These are phyloP conservation scores for Plasmodium ovale DNA, from an alignment of 169 alveolate genomes.

Conservation along the genomic window DNA sequence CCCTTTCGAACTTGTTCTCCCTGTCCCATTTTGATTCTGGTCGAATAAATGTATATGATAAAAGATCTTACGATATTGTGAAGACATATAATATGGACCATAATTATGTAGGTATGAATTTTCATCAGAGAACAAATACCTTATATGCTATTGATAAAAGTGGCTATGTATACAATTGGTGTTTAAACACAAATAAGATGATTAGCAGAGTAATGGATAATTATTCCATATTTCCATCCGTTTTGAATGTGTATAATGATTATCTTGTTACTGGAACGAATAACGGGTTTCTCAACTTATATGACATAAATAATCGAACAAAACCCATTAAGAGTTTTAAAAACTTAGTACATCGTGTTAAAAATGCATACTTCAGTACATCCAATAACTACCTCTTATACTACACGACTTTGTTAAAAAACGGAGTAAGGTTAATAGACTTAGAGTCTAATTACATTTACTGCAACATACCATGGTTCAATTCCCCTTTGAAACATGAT, in stretches of 20 bases:
- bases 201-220: conserved; percentile 43
- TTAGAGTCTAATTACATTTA: conserved; percentile 52
- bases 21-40: conserved; percentile 26
- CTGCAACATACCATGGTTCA: conserved; percentile 70
- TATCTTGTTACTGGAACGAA: conserved; percentile 44
- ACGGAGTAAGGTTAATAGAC: conserved; percentile 48
- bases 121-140: conserved; percentile 55
- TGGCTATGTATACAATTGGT: conserved; percentile 74
- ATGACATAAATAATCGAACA: conserved; percentile 33
- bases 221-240: conserved; percentile 69
- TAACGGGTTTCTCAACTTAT: conserved; percentile 67
- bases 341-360: conserved; percentile 39
- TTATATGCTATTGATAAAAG: conserved; percentile 60
- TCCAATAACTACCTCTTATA: conserved; percentile 43
- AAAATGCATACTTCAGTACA: conserved; percentile 34
- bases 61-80: conserved; percentile 39
- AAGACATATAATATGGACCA: conserved; percentile 42
- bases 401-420: conserved; percentile 30
- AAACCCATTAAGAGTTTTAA: conserved; percentile 60
- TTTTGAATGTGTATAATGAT: conserved; percentile 28
- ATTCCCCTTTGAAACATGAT: neutral
- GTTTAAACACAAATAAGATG: conserved; percentile 66
- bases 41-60: conserved; percentile 61
- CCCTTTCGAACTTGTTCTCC: conserved; percentile 36
- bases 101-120: conserved; percentile 69